A percentile compares a stretch with the other conserved stretches of the same genome.
These are phyloP conservation scores for Neocatenulostroma microsporum DNA, from an alignment of 2,329 filamentous ascomycete genomes.

Conservation along the genomic window DNA sequence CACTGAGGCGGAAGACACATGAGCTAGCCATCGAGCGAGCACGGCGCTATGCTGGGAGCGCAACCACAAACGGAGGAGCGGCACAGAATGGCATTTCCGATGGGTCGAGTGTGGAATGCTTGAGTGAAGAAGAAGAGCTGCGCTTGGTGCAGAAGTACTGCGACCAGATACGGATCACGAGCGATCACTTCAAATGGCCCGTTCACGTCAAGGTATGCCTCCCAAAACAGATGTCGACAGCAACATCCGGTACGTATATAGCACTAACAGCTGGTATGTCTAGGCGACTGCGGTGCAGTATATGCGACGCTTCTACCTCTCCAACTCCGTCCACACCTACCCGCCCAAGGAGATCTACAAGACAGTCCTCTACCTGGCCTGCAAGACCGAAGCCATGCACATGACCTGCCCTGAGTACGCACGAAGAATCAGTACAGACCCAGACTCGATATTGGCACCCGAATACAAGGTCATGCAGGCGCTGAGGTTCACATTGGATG, in stretches of 20 bases:
- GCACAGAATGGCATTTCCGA: conserved; percentile 13
- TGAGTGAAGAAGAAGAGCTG: conserved; percentile 76
- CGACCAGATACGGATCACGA: conserved; percentile 40
- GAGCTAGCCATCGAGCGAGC: conserved; percentile 63
- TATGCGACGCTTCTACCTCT: conserved; percentile 88
- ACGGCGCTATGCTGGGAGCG: conserved; percentile 43
- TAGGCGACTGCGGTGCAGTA: conserved; percentile 75
- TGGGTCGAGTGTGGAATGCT: conserved; percentile 70
- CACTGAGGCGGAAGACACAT: conserved; percentile 72
- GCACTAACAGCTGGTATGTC: not conserved
- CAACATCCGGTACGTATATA: too few species aligned
- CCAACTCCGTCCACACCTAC: conserved; percentile 94
- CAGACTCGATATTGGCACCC: conserved; percentile 74
- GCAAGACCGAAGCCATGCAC: conserved; percentile 83
- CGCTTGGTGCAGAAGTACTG: conserved; percentile 75
- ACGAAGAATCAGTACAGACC: conserved; percentile 50
- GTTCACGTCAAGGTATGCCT: conserved; percentile 45
- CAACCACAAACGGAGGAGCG: not conserved
- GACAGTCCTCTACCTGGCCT: conserved; percentile 85
- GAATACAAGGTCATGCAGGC: conserved; percentile 92
- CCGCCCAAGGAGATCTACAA: conserved; percentile 82
- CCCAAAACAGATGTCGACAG: not conserved
- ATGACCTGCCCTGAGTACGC: conserved; percentile 56
- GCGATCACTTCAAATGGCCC: conserved; percentile 53
- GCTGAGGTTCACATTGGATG: conserved; percentile 86